Percentiles rank a stretch among this genome's conserved stretches.
phyloP scores from a whole-genome alignment of 306 rosid genomes.

The Nissolia schottii region DNA sequence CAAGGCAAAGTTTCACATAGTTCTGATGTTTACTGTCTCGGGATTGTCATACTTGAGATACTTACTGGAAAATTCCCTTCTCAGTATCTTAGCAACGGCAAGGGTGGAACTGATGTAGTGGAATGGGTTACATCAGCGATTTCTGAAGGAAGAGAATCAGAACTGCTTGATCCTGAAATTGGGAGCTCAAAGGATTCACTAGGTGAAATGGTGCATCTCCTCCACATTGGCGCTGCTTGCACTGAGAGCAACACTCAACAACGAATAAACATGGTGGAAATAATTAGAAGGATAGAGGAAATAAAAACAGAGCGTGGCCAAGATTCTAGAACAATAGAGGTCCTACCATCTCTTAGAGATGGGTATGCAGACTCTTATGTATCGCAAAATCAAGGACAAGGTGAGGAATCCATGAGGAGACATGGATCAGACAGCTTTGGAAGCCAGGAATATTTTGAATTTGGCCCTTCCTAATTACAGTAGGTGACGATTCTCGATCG shows the following conservation, averaged over 20 bases:
- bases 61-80: constrained; percentile 75
- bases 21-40: constrained; percentile 72
- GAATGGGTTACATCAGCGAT: constrained; percentile 58
- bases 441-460: constrained; percentile 21
- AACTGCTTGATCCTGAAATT: constrained; percentile 67
- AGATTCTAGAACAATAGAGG: constrained; percentile 32
- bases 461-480: constrained; percentile 7
- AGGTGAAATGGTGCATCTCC: constrained; percentile 49
- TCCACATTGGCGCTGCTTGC: constrained; percentile 61
- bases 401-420: background rate
- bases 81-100: constrained; percentile 52
- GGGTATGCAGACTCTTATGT: constrained; percentile 29
- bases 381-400: constrained; percentile 15
- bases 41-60: constrained; percentile 69
- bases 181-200: constrained; percentile 8
- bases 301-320: constrained; percentile 8
- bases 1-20: constrained; percentile 43
- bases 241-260: constrained; percentile 39
- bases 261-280: constrained; percentile 51
- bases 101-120: constrained; percentile 69
- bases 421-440: background rate
- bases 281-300: constrained; percentile 53
- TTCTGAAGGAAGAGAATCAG: constrained; percentile 52
- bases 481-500: background rate
- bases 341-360: constrained; percentile 36